Evolutionary conservation across 2,329 filamentous ascomycete species (phyloP), one percentile per base, ranked within the genome.

Genomic region (Eutypella sp.): DNA sequence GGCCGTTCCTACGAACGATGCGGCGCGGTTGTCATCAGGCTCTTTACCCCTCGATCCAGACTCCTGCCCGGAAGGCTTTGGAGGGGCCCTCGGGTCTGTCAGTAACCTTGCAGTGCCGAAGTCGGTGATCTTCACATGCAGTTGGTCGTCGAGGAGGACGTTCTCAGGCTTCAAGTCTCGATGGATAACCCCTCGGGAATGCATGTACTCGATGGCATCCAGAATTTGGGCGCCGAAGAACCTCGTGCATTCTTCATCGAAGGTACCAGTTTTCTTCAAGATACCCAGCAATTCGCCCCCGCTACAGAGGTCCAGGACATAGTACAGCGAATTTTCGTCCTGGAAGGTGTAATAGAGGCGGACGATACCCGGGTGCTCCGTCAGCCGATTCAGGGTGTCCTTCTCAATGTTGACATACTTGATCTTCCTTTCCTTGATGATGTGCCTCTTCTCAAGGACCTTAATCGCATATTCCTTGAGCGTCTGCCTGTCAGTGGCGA

Each of bases 401-500:
- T 96, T 96, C 68, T 99, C 93, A 59, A 99, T 99, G 68, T 97
- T 99, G 68, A 99, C 93, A 62, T 99, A 99, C 75, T 99, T 99
- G 61, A 99, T 95, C 76, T 99, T 99, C 69, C 96, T 97, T 71
- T 99, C 93, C 69, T 97, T 99, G 75, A 99, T 99, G 62, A 99
- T 99, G 67, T 99, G 93, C 59, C 90, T 82, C 71, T 99, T 99
- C 69, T 99, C 93, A 40, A 99, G 79, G 15, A 99, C 92, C 67
- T 99, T 99, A 70, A 99, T 91, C 22, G 93, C 93, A 62, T 97
- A 97, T 66, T 99, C 92, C 60, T 95, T 95, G 47, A 95, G 72
- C 1, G 89, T 96, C 66, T 96, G 89, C 50, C 92, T 84, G 67
- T 99, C 93, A 4, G 90, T 96, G 31, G 91, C 93, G 43, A 93